Conservation (phyloP, 371 early-diverging fungal genomes). For the Dichotomocladium elegans region DNA sequence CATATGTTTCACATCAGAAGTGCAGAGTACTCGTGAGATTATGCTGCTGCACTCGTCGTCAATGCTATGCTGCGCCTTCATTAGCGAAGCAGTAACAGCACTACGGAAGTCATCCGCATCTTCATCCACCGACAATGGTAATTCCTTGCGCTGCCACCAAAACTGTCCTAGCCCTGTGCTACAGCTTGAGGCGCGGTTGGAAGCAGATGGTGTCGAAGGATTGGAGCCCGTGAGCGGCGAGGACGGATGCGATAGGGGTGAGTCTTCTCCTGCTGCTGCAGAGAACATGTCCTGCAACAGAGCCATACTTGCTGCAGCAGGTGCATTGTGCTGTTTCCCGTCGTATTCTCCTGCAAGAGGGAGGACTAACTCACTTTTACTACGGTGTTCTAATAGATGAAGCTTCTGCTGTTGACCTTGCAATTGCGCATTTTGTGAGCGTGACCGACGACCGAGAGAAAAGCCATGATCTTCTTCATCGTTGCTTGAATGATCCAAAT, state of each 20-base stretch:
- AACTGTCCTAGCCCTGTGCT: constrained; percentile 3
- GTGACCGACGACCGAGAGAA: constrained; percentile 1
- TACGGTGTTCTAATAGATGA: too few relatives aligned
- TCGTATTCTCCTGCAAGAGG: too few relatives aligned
- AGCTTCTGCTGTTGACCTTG: neutral
- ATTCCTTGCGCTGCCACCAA: neutral
- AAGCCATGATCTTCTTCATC: constrained; percentile 6
- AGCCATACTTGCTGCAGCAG: too few relatives aligned
- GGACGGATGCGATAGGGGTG: constrained; percentile 52
- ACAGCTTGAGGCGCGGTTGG: constrained; percentile 13
- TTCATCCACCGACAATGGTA: constrained; percentile 1
- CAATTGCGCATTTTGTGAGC: neutral
- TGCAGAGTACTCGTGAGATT: too few relatives aligned
- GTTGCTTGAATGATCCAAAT: too few relatives aligned
- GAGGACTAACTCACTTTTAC: too few relatives aligned
- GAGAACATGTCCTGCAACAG: too few relatives aligned
- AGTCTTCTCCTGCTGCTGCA: constrained; percentile 21
- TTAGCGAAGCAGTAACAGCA: neutral
- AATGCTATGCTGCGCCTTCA: too few relatives aligned
- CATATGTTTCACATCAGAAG: too few relatives aligned
- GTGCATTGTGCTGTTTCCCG: too few relatives aligned
- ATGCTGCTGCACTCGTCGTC: too few relatives aligned
- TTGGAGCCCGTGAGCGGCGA: constrained; percentile 46
- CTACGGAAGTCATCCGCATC: constrained; percentile 3
- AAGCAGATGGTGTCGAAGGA: constrained; percentile 40